Conservation (phyloP, 371 early-diverging fungal genomes). For the Mucor sp. region DNA sequence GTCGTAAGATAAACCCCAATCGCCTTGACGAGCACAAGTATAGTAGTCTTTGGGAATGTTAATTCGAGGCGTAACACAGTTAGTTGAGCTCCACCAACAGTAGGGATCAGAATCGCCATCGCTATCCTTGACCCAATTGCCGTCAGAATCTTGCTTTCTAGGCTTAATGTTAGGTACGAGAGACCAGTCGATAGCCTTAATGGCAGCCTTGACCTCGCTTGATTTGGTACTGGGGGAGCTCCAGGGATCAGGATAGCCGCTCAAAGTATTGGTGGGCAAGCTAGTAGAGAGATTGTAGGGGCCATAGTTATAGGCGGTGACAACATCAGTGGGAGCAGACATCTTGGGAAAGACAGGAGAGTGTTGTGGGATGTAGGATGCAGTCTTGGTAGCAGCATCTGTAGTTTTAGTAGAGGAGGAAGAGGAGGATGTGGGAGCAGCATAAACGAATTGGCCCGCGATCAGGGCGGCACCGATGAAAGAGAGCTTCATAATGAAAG, state of each 20-base stretch:
- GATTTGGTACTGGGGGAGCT: slow-evolving; percentile 23
- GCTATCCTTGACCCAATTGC: slow-evolving; percentile 18
- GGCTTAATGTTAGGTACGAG: slow-evolving; percentile 41
- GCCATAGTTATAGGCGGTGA: slow-evolving; percentile 10
- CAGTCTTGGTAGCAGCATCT: neutral
- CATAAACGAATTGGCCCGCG: neutral
- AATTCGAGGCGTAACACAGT: slow-evolving; percentile 27
- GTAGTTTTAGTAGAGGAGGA: neutral
- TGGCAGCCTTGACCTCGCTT: slow-evolving; percentile 37
- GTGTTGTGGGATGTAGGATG: slow-evolving; percentile 13
- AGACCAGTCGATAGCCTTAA: slow-evolving; percentile 42
- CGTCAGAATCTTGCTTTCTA: slow-evolving; percentile 14
- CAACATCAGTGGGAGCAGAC: slow-evolving; percentile 11
- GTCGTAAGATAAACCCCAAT: slow-evolving; percentile 37
- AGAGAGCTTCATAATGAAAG: slow-evolving; percentile 16
- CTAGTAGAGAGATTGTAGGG: slow-evolving; percentile 8
- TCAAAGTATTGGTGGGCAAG: slow-evolving; percentile 1
- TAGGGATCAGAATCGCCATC: slow-evolving; percentile 25
- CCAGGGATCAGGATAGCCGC: slow-evolving; percentile 44
- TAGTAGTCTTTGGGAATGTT: slow-evolving; percentile 26
- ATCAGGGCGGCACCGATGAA: slow-evolving; percentile 7
- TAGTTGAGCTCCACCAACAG: slow-evolving; percentile 34
- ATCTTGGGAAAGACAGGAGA: slow-evolving; percentile 41
- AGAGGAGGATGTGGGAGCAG: slow-evolving; percentile 9
- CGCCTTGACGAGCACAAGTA: slow-evolving; percentile 21